Conservation (phyloP, 192 early-diverging fungal genomes). For the Linnemannia hyalina region DNA sequence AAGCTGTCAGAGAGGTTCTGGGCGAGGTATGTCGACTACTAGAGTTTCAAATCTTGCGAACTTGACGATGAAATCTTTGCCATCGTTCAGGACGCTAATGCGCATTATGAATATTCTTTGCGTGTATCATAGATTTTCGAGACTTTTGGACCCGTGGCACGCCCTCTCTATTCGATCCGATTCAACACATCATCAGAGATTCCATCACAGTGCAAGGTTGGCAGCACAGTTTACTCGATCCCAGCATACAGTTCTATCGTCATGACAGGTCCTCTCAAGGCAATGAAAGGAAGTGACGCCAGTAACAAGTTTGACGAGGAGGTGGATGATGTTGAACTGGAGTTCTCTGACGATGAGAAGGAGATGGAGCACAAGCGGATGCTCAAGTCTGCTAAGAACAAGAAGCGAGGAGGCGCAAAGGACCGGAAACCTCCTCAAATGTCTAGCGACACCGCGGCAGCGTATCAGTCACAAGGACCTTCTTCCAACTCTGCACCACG, state of each 20-base stretch:
- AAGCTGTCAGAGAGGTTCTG: constrained; percentile 70
- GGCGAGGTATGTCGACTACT: constrained; percentile 63
- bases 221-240: constrained; percentile 72
- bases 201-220: constrained; percentile 58
- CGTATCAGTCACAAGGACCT: constrained; percentile 1
- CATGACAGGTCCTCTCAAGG: constrained; percentile 71
- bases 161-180: constrained; percentile 87
- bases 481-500: background rate
- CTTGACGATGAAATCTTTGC: background rate
- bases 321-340: constrained; percentile 80
- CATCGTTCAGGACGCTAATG: background rate
- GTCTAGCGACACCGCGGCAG: constrained; percentile 27
- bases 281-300: constrained; percentile 90
- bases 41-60: constrained; percentile 15
- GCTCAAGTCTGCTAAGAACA: constrained; percentile 61
- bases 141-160: constrained; percentile 90
- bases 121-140: constrained; percentile 75
- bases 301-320: constrained; percentile 96
- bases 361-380: constrained; percentile 72
- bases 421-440: constrained; percentile 7
- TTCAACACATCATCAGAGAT: constrained; percentile 77
- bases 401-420: constrained; percentile 39
- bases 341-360: constrained; percentile 97
- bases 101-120: background rate
- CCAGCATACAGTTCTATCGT: constrained; percentile 75